Conservation (phyloP, 148 eudicot species). For the Bassia scoparia region DNA sequence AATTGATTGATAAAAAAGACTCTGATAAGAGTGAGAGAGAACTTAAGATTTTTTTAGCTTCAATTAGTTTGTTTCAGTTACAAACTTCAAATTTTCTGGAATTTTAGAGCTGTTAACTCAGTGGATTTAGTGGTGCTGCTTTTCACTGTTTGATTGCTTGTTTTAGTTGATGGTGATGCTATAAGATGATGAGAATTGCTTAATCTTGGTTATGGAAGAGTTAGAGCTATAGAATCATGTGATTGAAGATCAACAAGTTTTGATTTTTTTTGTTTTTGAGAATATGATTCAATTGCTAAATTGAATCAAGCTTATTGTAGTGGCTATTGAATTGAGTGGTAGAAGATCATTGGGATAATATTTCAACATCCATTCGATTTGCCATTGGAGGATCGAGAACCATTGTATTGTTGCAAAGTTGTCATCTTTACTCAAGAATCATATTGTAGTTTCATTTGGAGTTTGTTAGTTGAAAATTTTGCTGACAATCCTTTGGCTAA, state of each 20-base stretch:
- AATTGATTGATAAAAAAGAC: not conserved
- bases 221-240: slow-evolving; percentile 26
- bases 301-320: not conserved
- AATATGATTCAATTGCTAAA: not conserved
- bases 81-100: not conserved
- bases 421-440: not conserved
- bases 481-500: too few species aligned
- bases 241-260: slow-evolving; percentile 24
- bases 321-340: not conserved
- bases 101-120: slow-evolving; percentile 9
- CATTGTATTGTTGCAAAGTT: slow-evolving; percentile 11
- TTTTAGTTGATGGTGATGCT: slow-evolving; percentile 21
- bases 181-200: slow-evolving; percentile 24
- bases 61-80: slow-evolving; percentile 2
- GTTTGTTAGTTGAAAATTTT: not conserved
- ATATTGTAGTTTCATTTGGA: not conserved
- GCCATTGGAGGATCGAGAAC: slow-evolving; percentile 27
- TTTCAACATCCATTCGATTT: slow-evolving; percentile 1
- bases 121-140: slow-evolving; percentile 4
- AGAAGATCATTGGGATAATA: not conserved
- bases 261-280: not conserved
- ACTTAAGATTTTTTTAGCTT: slow-evolving; percentile 10
- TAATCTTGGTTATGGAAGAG: slow-evolving; percentile 35
- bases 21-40: not conserved
- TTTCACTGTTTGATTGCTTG: too few species aligned